phyloP scores from a whole-genome alignment of 78 protist species.

The Creolimax fragrantissima region DNA sequence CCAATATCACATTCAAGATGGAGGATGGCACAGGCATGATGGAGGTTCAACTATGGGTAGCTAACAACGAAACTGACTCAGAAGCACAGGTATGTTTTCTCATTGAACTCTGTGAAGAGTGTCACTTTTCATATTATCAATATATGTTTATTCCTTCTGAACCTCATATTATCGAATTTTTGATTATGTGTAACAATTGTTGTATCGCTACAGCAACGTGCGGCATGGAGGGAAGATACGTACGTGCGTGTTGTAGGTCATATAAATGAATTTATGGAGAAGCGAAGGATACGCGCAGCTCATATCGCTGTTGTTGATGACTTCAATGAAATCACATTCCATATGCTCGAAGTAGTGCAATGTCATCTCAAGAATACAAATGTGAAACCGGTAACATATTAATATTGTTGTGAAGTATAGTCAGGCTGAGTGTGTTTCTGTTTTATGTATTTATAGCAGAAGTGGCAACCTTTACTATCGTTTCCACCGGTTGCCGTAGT shows the following conservation, averaged over 20 bases:
- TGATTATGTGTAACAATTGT: too few species aligned
- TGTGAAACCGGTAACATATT: not conserved
- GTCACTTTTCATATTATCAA: not conserved
- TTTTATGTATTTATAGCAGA: too few species aligned
- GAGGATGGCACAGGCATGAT: constrained; percentile 13
- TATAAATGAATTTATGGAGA: not conserved
- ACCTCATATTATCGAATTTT: too few species aligned
- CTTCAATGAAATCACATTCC: constrained; percentile 36
- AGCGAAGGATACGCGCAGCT: not conserved
- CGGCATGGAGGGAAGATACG: not conserved
- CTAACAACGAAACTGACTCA: not conserved
- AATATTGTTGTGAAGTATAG: too few species aligned
- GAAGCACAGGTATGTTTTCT: not conserved
- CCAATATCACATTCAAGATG: not conserved
- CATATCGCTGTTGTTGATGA: constrained; percentile 8
- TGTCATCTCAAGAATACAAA: not conserved
- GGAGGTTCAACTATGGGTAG: not conserved
- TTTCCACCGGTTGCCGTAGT: too few species aligned
- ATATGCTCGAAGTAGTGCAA: not conserved
- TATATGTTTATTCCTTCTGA: too few species aligned
- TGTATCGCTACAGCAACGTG: too few species aligned
- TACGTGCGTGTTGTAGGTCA: constrained; percentile 30
- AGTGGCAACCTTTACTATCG: too few species aligned
- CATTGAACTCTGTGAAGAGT: too few species aligned
- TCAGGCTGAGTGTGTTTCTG: too few species aligned